phyloP scores from a whole-genome alignment of 495 filamentous ascomycete species.

The Penicillium argentinense region DNA sequence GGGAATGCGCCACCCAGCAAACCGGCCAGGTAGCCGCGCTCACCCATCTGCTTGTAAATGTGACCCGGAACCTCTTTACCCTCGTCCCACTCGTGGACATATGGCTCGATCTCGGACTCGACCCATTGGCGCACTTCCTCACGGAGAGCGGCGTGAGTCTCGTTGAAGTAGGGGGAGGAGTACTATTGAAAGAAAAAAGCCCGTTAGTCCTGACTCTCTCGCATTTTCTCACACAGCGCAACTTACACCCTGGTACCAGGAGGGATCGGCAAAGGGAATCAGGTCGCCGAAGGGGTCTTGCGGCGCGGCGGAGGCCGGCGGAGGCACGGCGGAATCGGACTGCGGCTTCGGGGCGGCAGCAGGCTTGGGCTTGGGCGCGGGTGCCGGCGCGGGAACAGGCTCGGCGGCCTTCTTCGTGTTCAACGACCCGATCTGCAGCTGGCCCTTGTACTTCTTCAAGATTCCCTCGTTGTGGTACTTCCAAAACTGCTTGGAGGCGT shows the following conservation, averaged over 20 bases:
- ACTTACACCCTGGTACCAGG: slow-evolving; percentile 94
- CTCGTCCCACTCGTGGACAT: slow-evolving; percentile 96
- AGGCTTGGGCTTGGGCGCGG: slow-evolving; percentile 35
- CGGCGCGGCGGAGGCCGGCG: slow-evolving; percentile 55
- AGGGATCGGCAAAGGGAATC: slow-evolving; percentile 88
- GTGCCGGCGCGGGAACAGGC: slow-evolving; percentile 49
- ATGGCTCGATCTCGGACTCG: slow-evolving; percentile 82
- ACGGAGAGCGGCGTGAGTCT: slow-evolving; percentile 86
- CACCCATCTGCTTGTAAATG: slow-evolving; percentile 95
- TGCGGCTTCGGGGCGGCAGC: slow-evolving; percentile 51
- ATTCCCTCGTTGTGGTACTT: slow-evolving; percentile 97
- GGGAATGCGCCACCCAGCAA: slow-evolving; percentile 80
- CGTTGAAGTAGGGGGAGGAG: slow-evolving; percentile 94
- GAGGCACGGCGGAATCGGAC: slow-evolving; percentile 37
- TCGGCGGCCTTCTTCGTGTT: slow-evolving; percentile 74
- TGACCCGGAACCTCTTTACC: slow-evolving; percentile 78
- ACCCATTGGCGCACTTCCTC: slow-evolving; percentile 91
- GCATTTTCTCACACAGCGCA: not conserved
- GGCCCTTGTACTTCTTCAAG: slow-evolving; percentile 89
- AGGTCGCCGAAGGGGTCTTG: slow-evolving; percentile 82
- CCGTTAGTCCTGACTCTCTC: slow-evolving; percentile 13
- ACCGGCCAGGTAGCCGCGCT: slow-evolving; percentile 87
- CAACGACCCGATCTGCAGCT: slow-evolving; percentile 87
- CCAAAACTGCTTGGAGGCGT: slow-evolving; percentile 98
- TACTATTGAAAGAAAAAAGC: slow-evolving; percentile 53